Percentiles rank a stretch among this genome's conserved stretches.
These are phyloP conservation scores for Annulohypoxylon nitens DNA, from an alignment of 495 filamentous ascomycete genomes.

Conservation along the genomic window DNA sequence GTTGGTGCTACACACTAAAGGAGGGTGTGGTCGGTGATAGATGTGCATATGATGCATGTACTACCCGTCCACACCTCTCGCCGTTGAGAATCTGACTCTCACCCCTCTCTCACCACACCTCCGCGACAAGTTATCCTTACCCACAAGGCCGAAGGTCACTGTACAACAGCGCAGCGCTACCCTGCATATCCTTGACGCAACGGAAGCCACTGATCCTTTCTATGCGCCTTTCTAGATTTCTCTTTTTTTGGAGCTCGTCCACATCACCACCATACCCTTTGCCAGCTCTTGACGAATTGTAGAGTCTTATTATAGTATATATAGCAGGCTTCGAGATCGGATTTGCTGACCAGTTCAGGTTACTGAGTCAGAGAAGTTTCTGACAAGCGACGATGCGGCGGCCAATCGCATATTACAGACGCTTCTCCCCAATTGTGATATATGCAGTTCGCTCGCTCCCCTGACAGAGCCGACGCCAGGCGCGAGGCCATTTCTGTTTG, in stretches of 20 bases:
- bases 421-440: constrained; percentile 4
- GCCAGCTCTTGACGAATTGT: constrained; percentile 27
- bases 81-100: constrained; percentile 41
- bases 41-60: constrained; percentile 44
- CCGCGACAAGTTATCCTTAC: constrained; percentile 47
- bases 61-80: constrained; percentile 46
- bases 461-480: constrained; percentile 38
- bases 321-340: constrained; percentile 19
- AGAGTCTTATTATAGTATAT: not conserved
- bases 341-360: constrained; percentile 29
- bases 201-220: constrained; percentile 43
- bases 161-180: constrained; percentile 44
- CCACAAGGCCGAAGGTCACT: constrained; percentile 48
- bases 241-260: constrained; percentile 17
- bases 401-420: constrained; percentile 30
- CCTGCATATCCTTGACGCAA: constrained; percentile 50
- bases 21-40: constrained; percentile 45
- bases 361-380: constrained; percentile 28
- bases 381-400: constrained; percentile 14
- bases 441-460: constrained; percentile 24
- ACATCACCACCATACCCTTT: constrained; percentile 29
- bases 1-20: constrained; percentile 33
- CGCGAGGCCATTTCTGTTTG: constrained; percentile 37
- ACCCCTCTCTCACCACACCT: constrained; percentile 45
- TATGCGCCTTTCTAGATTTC: constrained; percentile 32